Conservation (phyloP, 345 rosid species). For the Citrus sinensis region DNA sequence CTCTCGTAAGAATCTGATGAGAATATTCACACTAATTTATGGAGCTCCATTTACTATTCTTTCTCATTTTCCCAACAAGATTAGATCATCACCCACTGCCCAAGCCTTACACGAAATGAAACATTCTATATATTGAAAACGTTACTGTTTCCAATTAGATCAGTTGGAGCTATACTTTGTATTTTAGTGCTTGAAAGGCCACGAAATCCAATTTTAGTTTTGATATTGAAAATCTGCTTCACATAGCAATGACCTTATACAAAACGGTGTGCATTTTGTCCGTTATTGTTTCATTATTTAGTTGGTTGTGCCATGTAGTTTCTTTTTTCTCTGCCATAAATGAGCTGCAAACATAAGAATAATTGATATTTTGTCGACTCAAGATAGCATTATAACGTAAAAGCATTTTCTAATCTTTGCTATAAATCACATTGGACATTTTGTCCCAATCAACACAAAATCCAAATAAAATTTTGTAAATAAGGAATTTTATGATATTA, state of each 20-base stretch:
- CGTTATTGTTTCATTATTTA: neutral
- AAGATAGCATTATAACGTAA: neutral
- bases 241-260: neutral
- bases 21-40: neutral
- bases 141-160: neutral
- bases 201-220: neutral
- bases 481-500: no score
- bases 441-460: neutral
- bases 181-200: neutral
- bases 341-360: neutral
- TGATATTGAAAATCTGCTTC: neutral
- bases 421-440: neutral
- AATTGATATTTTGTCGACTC: neutral
- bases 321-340: neutral
- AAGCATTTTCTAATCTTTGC: neutral
- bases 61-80: neutral
- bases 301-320: neutral
- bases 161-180: neutral
- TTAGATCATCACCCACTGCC: neutral
- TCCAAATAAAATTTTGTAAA: no score
- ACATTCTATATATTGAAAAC: neutral
- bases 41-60: neutral
- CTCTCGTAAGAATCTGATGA: no score
- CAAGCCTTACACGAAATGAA: slow-evolving; percentile 11
- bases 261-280: neutral